These are phyloP conservation scores for Postia placenta DNA, from an alignment of 768 basidiomycete species.

Conservation along the genomic window DNA sequence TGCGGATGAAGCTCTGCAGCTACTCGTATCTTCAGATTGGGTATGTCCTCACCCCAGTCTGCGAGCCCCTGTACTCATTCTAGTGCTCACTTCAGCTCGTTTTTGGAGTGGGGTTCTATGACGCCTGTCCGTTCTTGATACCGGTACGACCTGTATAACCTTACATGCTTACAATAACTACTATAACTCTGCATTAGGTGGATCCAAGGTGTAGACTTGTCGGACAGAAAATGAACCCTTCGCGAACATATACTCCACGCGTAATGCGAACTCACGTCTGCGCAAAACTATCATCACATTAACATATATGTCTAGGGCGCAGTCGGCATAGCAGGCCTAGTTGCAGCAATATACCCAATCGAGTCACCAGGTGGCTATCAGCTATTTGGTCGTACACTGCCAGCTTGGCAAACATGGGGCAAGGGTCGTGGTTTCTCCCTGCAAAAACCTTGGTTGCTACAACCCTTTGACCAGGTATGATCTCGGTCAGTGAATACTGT, in stretches of 20 bases:
- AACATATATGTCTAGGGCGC: slow-evolving; percentile 40
- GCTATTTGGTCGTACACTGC: slow-evolving; percentile 55
- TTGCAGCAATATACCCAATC: slow-evolving; percentile 61
- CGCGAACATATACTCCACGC: slow-evolving; percentile 57
- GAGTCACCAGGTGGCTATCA: slow-evolving; percentile 65
- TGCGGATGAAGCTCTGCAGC: slow-evolving; percentile 35
- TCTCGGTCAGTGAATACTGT: background rate
- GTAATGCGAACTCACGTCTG: slow-evolving; percentile 24
- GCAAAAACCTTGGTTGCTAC: slow-evolving; percentile 52
- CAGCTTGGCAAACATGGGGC: slow-evolving; percentile 62
- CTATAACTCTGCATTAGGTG: slow-evolving; percentile 32
- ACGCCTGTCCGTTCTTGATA: slow-evolving; percentile 58
- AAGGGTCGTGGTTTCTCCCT: slow-evolving; percentile 40
- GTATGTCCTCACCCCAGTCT: slow-evolving; percentile 25
- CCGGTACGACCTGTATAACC: slow-evolving; percentile 32
- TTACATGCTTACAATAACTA: background rate
- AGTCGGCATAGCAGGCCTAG: slow-evolving; percentile 62
- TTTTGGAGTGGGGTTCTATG: slow-evolving; percentile 57
- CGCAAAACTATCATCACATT: background rate
- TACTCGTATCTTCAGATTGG: slow-evolving; percentile 45
- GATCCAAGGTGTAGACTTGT: slow-evolving; percentile 53
- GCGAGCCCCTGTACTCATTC: background rate
- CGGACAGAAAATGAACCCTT: slow-evolving; percentile 74
- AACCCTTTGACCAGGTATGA: slow-evolving; percentile 57
- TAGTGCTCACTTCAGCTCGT: slow-evolving; percentile 42